Conservation (phyloP, 192 early-diverging fungal species). For the Backusella mclennaniae region DNA sequence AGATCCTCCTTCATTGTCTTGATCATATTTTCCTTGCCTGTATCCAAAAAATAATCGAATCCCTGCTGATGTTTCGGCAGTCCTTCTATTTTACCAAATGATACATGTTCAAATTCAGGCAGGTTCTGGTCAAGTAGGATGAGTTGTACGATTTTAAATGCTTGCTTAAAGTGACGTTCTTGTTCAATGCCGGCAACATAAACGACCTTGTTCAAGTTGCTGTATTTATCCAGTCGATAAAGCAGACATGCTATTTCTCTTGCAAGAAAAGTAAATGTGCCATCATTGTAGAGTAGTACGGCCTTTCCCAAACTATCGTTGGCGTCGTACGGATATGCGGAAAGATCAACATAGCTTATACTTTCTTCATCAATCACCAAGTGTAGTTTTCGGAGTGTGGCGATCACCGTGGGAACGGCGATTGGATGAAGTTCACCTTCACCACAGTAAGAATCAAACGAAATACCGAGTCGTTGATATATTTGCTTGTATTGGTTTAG, state of each 20-base stretch:
- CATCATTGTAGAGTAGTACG: conserved; percentile 72
- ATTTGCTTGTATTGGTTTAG: conserved; percentile 76
- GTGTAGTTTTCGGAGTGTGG: background rate
- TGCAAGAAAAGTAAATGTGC: conserved; percentile 81
- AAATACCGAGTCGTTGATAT: conserved; percentile 76
- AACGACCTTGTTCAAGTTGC: conserved; percentile 79
- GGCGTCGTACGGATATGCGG: conserved; percentile 44
- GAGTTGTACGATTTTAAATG: conserved; percentile 73
- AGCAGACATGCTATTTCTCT: conserved; percentile 88
- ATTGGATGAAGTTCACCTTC: conserved; percentile 55
- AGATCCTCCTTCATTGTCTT: conserved; percentile 66
- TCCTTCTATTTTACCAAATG: conserved; percentile 83
- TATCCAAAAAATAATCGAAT: conserved; percentile 84
- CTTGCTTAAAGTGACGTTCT: conserved; percentile 77
- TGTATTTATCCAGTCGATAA: conserved; percentile 66
- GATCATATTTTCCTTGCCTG: conserved; percentile 76
- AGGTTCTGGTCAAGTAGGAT: conserved; percentile 24
- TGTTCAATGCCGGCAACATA: conserved; percentile 87
- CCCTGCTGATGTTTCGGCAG: conserved; percentile 90
- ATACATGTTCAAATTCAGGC: conserved; percentile 73
- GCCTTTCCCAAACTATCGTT: conserved; percentile 65
- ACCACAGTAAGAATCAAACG: conserved; percentile 85
- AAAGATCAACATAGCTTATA: conserved; percentile 75
- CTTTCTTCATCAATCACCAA: conserved; percentile 53
- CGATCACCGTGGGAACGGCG: background rate